A percentile compares a stretch with the other conserved stretches of the same genome.
Conservation (phyloP, 2,329 filamentous ascomycete species). For the Hymenoscyphus infarciens region DNA sequence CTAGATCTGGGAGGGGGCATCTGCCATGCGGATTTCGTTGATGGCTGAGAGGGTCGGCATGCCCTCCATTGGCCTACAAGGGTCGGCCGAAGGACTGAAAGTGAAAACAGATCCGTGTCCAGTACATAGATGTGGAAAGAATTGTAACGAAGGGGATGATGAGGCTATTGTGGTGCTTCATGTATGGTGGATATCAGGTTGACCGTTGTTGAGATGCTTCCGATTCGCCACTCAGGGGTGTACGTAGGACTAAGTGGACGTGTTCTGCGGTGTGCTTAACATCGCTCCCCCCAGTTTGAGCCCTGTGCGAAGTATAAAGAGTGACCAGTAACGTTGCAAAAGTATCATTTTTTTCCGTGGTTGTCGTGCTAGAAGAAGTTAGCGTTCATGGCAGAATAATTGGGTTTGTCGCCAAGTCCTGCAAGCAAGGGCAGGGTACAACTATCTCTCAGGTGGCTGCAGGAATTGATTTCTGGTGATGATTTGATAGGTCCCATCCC, state of each 20-base stretch:
- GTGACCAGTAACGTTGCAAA: constrained; percentile 7
- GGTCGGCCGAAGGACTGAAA: background rate
- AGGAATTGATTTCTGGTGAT: background rate
- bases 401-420: constrained; percentile 1
- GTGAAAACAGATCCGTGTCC: background rate
- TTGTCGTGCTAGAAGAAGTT: constrained; percentile 8
- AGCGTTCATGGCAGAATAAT: constrained; percentile 9
- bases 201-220: constrained; percentile 14
- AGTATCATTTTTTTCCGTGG: background rate
- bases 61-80: constrained; percentile 15
- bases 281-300: background rate
- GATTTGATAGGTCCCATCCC: constrained; percentile 8
- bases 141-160: background rate
- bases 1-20: background rate
- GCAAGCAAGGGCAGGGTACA: background rate
- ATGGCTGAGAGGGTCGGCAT: constrained; percentile 26
- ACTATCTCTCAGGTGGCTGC: constrained; percentile 7
- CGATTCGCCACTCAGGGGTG: constrained; percentile 11
- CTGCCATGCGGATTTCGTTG: constrained; percentile 16
- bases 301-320: background rate
- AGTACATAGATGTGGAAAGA: background rate
- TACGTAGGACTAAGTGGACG: background rate
- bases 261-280: constrained; percentile 16
- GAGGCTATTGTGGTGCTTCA: constrained; percentile 7
- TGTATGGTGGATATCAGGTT: constrained; percentile 7